Conservation (phyloP, 2,329 filamentous ascomycete species). For the Xylariaceae sp. region DNA sequence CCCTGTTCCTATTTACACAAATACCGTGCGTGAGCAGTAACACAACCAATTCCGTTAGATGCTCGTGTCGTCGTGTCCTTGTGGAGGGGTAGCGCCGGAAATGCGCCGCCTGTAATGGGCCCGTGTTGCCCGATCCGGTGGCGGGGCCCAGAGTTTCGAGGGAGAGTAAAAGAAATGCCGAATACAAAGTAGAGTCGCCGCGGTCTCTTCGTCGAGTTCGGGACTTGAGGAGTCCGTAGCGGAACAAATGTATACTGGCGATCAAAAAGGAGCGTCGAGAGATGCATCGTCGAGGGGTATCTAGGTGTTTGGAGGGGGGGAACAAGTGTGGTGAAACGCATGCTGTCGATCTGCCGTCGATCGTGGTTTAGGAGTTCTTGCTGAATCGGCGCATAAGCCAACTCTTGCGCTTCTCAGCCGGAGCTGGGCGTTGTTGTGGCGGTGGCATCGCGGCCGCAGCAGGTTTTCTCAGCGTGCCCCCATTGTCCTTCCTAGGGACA, state of each 20-base stretch:
- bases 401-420: conserved; percentile 71
- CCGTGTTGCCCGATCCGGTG: too few species aligned
- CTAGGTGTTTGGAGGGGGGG: conserved; percentile 7
- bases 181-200: too few species aligned
- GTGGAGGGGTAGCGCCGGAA: too few species aligned
- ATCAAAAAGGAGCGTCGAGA: too few species aligned
- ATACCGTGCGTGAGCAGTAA: background rate
- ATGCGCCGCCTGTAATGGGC: too few species aligned
- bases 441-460: conserved; percentile 15
- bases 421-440: conserved; percentile 24
- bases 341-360: conserved; percentile 2
- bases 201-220: too few species aligned
- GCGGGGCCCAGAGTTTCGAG: too few species aligned
- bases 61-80: background rate
- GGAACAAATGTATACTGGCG: too few species aligned
- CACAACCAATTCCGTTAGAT: background rate
- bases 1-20: background rate
- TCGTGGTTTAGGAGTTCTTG: conserved; percentile 36
- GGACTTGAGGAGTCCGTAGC: too few species aligned
- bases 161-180: too few species aligned
- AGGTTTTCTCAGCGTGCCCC: conserved; percentile 19
- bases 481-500: conserved; percentile 27
- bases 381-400: conserved; percentile 83
- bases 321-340: conserved; percentile 10
- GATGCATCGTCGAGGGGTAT: conserved; percentile 11